Conservation (phyloP, 495 filamentous ascomycete species). For the Arthonia radiata region DNA sequence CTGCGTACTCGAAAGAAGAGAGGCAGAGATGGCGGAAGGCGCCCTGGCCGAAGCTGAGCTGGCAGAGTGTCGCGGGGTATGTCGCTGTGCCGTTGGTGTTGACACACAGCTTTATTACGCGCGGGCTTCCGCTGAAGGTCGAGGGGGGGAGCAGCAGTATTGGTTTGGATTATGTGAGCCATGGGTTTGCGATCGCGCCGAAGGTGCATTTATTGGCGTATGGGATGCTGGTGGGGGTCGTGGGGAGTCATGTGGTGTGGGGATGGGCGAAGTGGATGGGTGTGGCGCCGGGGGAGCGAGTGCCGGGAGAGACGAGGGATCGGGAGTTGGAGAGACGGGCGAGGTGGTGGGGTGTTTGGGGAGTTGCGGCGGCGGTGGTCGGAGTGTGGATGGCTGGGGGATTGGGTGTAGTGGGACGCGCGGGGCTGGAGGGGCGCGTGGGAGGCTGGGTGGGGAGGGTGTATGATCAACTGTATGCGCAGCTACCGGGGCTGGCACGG, state of each 20-base stretch:
- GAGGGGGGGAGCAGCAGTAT: conserved; percentile 68
- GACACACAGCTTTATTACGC: conserved; percentile 45
- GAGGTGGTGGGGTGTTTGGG: conserved; percentile 47
- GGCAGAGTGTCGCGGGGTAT: conserved; percentile 43
- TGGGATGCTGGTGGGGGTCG: conserved; percentile 36
- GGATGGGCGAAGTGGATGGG: conserved; percentile 57
- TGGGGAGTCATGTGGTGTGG: conserved; percentile 59
- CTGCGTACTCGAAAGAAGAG: conserved; percentile 23
- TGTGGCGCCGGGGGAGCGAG: conserved; percentile 18
- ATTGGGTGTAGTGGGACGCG: conserved; percentile 50
- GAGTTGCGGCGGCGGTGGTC: conserved; percentile 26
- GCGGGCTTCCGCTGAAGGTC: conserved; percentile 40
- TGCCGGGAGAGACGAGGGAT: conserved; percentile 20
- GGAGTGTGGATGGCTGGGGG: conserved; percentile 60
- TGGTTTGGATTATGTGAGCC: conserved; percentile 57
- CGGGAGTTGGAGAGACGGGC: conserved; percentile 25
- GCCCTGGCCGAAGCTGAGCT: conserved; percentile 43
- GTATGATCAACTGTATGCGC: conserved; percentile 45
- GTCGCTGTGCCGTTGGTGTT: conserved; percentile 33
- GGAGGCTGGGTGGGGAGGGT: conserved; percentile 55
- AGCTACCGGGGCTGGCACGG: conserved; percentile 24
- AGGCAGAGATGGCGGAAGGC: conserved; percentile 13
- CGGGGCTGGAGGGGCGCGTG: conserved; percentile 39
- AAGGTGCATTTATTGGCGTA: conserved; percentile 42
- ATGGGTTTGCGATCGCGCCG: conserved; percentile 52